Evolutionary conservation across 2,329 filamentous ascomycete genomes (phyloP), one percentile per base, ranked within the genome.

Genomic region (Epichloe brachyelytri): DNA sequence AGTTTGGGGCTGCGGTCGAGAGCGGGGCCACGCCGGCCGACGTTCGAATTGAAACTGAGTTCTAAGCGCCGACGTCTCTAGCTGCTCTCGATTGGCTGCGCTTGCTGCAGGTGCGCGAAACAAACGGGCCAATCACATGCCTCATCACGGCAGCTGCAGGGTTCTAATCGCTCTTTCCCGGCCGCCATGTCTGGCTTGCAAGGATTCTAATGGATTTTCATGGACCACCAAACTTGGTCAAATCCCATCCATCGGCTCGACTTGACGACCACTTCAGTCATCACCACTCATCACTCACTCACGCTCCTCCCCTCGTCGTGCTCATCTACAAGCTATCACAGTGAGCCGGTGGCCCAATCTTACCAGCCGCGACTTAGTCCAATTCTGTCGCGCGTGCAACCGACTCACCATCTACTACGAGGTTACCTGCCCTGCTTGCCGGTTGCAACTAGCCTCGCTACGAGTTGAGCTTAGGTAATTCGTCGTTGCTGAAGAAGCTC

Each of bases 61-160:
- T 62, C 53, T 57, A 63, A 66, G 64, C 64, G 64, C 64, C 64
- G 57, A 64, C 46, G 51, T 59, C 55, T 56, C 57, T 61, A 62
- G 59, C 53, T 59, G 55, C 51, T 58, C 53, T 51, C 56, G 58
- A 72, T 72, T 72, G 69, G 70, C 51, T 56, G 56, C 39, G 49
- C 51, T 51, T 57, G 51, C 54, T 60, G 55, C 58, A 60, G 56
- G 59, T 57, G 58, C 55, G 61, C 50, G 54, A 50, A 45, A 53
- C 54, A 54, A 48, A 54, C 48, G 51, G 55, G 53, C 65, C 66
- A 68, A 68, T 67, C 56, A 62, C 56, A 55, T 54, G 53, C 51
- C 49, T 55, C 57, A 67, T 67, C 65, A 68, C 65, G 55, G 54
- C 57, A 4, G 47, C 44, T 44, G 33, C 66, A 67, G 57, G 66